A percentile compares a stretch with the other conserved stretches of the same genome.
Conservation (phyloP, 2,329 filamentous ascomycete species). For the Ceratocystis eucalypticola region DNA sequence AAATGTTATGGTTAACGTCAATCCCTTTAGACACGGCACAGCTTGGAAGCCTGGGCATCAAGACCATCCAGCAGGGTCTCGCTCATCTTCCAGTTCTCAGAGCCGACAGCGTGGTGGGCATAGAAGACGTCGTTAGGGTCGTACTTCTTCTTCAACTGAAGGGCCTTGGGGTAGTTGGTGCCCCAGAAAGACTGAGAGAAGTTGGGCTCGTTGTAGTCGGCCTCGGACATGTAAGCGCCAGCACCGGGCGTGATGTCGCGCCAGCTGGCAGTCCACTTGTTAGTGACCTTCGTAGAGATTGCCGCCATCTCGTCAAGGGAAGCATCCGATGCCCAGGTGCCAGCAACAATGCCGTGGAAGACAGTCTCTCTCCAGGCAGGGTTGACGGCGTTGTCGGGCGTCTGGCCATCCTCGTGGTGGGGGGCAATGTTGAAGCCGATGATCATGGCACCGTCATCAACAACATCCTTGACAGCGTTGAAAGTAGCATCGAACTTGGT, state of each 20-base stretch:
- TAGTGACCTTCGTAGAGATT: constrained; percentile 21
- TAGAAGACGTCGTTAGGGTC: constrained; percentile 37
- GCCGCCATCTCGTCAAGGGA: constrained; percentile 12
- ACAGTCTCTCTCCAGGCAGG: constrained; percentile 32
- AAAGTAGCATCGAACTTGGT: constrained; percentile 23
- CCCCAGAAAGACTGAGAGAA: constrained; percentile 37
- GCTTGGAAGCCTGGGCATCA: constrained; percentile 27
- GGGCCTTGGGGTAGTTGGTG: constrained; percentile 30
- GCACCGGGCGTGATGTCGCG: constrained; percentile 29
- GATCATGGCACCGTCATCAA: constrained; percentile 28
- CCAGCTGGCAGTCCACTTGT: constrained; percentile 22
- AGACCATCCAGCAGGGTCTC: constrained; percentile 23
- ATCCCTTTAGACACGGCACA: constrained; percentile 24
- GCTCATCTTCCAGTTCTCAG: constrained; percentile 34
- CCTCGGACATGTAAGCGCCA: constrained; percentile 40
- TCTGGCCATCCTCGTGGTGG: constrained; percentile 24
- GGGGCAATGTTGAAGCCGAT: constrained; percentile 27
- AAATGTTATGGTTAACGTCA: background rate
- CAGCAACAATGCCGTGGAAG: constrained; percentile 26
- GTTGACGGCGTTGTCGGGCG: constrained; percentile 27
- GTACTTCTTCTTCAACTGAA: constrained; percentile 34
- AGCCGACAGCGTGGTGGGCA: constrained; percentile 37
- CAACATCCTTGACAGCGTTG: constrained; percentile 25
- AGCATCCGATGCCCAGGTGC: constrained; percentile 13
- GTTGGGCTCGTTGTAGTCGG: constrained; percentile 34